Conservation (phyloP, 2,329 filamentous ascomycete species). For the Trichoderma sp. region DNA sequence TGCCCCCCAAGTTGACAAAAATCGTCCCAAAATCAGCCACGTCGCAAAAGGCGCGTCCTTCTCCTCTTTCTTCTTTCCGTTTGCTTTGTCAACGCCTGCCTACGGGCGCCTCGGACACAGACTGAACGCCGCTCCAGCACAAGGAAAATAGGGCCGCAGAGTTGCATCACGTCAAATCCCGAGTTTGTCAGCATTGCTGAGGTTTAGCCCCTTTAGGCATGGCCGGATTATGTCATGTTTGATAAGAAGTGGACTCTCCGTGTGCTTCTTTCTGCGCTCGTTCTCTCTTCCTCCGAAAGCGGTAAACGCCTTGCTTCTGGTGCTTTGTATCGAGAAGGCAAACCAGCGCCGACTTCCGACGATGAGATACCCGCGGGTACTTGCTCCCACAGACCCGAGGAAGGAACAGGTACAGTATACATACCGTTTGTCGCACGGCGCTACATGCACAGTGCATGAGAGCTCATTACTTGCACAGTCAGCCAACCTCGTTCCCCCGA, state of each 20-base stretch:
- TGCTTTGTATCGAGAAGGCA: neutral
- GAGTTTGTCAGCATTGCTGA: conserved; percentile 27
- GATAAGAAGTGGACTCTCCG: conserved; percentile 14
- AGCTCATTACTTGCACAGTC: neutral
- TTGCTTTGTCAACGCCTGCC: conserved; percentile 1
- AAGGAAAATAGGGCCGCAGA: neutral
- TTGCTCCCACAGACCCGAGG: neutral
- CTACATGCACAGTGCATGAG: neutral
- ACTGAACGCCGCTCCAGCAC: neutral
- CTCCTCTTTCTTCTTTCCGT: neutral
- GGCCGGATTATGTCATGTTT: conserved; percentile 21
- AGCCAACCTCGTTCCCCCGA: neutral
- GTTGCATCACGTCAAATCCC: neutral
- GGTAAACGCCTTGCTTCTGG: conserved; percentile 1
- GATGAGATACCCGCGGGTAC: neutral
- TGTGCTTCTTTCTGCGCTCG: neutral
- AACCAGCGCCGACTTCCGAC: neutral
- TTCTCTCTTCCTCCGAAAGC: neutral
- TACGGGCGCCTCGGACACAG: conserved; percentile 18
- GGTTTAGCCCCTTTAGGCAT: neutral
- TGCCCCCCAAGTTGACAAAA: no score
- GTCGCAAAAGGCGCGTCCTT: neutral
- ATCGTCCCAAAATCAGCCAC: no score
- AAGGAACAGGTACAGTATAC: neutral
- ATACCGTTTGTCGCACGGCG: neutral